Percentiles rank a stretch among this genome's conserved stretches.
phyloP scores from a whole-genome alignment of 106 monocot genomes.

The Apostasia shenzhenica region DNA sequence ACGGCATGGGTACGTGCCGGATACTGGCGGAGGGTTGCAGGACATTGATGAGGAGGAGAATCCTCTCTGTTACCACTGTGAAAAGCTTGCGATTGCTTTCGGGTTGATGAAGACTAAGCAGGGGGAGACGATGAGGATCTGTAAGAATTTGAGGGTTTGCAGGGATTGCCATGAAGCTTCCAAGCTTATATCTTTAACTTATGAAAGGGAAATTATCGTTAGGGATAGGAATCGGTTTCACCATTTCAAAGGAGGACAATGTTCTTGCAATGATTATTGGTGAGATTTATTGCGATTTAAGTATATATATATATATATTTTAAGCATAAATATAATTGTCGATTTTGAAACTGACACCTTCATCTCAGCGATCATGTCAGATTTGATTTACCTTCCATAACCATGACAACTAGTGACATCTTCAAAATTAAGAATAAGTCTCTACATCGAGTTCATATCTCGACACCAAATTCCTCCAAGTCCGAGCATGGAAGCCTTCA shows the following conservation, averaged over 20 bases:
- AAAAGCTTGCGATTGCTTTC: slow-evolving; percentile 80
- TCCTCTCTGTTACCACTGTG: slow-evolving; percentile 57
- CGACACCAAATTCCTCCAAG: too few relatives aligned
- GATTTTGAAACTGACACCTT: too few relatives aligned
- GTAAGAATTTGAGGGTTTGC: slow-evolving; percentile 75
- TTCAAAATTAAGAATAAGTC: too few relatives aligned
- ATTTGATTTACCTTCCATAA: too few relatives aligned
- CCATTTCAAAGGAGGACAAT: slow-evolving; percentile 58
- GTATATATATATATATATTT: too few relatives aligned
- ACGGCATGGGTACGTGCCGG: slow-evolving; percentile 43
- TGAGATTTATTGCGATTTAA: slow-evolving; percentile 10
- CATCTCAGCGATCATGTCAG: too few relatives aligned
- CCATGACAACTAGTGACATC: too few relatives aligned
- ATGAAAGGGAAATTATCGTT: slow-evolving; percentile 46
- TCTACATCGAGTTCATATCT: too few relatives aligned
- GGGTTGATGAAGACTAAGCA: slow-evolving; percentile 42
- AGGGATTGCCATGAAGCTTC: slow-evolving; percentile 67
- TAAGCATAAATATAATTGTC: too few relatives aligned
- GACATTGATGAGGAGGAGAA: slow-evolving; percentile 42
- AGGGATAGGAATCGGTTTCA: slow-evolving; percentile 77
- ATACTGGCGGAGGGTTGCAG: slow-evolving; percentile 30
- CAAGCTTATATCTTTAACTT: slow-evolving; percentile 61
- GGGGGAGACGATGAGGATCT: slow-evolving; percentile 55
- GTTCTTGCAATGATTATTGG: slow-evolving; percentile 86
- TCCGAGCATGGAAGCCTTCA: too few relatives aligned